Base-by-base conservation (phyloP, 768 basidiomycete genomes). In the Naganishia onofrii region DNA sequence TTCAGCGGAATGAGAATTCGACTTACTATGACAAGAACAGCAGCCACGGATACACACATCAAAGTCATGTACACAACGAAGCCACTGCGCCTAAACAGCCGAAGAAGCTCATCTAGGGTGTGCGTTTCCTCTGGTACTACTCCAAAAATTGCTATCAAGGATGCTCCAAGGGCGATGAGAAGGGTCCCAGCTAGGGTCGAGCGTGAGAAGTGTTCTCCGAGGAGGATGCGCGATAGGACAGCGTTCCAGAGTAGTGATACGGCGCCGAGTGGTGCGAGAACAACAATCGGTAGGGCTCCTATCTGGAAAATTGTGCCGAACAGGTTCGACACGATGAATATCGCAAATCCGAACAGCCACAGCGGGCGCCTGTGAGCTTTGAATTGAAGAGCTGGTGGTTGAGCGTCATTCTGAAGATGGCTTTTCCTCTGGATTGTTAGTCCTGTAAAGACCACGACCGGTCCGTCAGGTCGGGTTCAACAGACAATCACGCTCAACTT, bases 381-480 rank as follows among this genome's bases (percentile, higher is more conserved):
- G 69, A 84, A 84, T 77, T 88, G 88, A 63, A 86, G 81, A 28
- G 84, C 77, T 66, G 87, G 84, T 3, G 92, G 91, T 13, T 89
- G 84, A 2, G 82, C 80, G 74, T 92, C 90, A 77, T 94, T 91
- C 60, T 88, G 82, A 58, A 95, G 86, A 84, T 97, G 93, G 74
- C 90, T 92, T 84, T 94, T 93, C 71, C 93, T 88, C 79, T 95
- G 93, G 67, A 97, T 88, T 29, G 93, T 94, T 51, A 97, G 85
- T 23, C 93, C 83, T 83, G 73, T 21, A 28, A n/a, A 23, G 31
- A n/a, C 48, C 31, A 29, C 10, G 60, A 52, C 31, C 34, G 31
- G 26, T 32, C 17, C 10, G 28, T 67, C 17, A 21, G 42, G 28
- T 28, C 21, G 23, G 12, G 10, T 19, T 21, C 36, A 29, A 10